These are phyloP conservation scores for Cercophora samala DNA, from an alignment of 495 filamentous ascomycete species.

Conservation along the genomic window DNA sequence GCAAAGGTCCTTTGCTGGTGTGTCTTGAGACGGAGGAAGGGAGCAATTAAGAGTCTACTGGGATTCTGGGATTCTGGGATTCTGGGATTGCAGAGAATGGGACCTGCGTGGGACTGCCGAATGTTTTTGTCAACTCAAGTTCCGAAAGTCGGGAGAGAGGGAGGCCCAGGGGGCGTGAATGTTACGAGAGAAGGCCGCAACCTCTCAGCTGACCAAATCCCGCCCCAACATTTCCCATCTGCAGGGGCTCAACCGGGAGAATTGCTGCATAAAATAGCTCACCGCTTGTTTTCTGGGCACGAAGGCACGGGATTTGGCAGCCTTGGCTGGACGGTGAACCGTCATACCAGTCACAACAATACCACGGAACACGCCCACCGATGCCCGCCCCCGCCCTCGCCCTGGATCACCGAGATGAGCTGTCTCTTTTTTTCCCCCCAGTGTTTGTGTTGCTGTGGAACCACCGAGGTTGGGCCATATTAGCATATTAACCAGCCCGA, in stretches of 20 bases:
- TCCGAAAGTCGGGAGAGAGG: conserved; percentile 20
- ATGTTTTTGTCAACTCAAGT: conserved; percentile 7
- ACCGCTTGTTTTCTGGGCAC: conserved; percentile 29
- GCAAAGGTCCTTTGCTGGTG: conserved; percentile 13
- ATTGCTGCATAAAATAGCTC: conserved; percentile 32
- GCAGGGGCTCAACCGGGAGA: conserved; percentile 32
- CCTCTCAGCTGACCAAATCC: conserved; percentile 32
- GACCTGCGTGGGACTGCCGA: conserved; percentile 1
- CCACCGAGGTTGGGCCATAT: conserved; percentile 4
- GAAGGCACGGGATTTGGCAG: conserved; percentile 18
- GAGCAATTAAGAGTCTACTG: neutral
- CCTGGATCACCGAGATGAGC: neutral
- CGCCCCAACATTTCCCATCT: conserved; percentile 26
- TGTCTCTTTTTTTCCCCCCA: neutral
- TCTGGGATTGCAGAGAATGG: neutral
- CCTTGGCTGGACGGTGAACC: conserved; percentile 9
- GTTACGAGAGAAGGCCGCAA: conserved; percentile 6
- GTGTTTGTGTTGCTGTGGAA: neutral
- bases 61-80: no score
- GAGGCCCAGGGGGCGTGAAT: conserved; percentile 13
- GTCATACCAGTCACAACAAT: neutral
- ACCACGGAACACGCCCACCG: conserved; percentile 1
- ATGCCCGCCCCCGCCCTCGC: neutral
- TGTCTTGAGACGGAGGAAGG: conserved; percentile 1
- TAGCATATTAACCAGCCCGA: neutral